phyloP scores from a whole-genome alignment of 2,329 filamentous ascomycete species.

The Talaromyces albobiverticillius region DNA sequence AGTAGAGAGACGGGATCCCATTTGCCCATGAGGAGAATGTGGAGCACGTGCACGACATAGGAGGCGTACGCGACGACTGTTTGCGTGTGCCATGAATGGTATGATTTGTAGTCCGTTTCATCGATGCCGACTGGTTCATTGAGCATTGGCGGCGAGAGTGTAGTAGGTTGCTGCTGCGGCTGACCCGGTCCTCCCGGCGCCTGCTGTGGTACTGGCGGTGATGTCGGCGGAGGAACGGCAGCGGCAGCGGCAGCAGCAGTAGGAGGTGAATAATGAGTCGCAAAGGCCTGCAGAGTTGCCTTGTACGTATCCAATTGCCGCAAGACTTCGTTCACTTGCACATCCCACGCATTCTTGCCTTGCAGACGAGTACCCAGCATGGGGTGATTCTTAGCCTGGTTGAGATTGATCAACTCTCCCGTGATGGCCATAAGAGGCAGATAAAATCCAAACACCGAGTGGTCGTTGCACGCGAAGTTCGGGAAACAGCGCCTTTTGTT shows the following conservation, averaged over 20 bases:
- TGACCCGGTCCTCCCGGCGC: background rate
- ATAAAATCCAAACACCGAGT: conserved; percentile 90
- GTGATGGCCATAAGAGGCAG: conserved; percentile 92
- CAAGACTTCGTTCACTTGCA: conserved; percentile 73
- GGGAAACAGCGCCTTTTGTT: conserved; percentile 64
- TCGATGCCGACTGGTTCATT: conserved; percentile 61
- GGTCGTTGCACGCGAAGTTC: conserved; percentile 77
- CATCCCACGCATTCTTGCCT: conserved; percentile 73
- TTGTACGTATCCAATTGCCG: conserved; percentile 79
- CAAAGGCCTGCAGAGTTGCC: conserved; percentile 60
- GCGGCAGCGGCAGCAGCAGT: conserved; percentile 45
- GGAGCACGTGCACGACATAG: conserved; percentile 88
- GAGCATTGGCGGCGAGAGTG: conserved; percentile 55
- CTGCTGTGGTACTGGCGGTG: conserved; percentile 51
- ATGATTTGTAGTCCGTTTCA: conserved; percentile 25
- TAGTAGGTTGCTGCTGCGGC: conserved; percentile 7
- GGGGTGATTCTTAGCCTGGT: conserved; percentile 84
- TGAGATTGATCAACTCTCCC: conserved; percentile 84
- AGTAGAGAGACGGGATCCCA: conserved; percentile 95
- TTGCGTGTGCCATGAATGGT: conserved; percentile 62
- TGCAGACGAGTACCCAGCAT: conserved; percentile 74
- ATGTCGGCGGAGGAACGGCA: background rate
- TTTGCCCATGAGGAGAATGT: conserved; percentile 88
- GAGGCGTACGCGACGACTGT: conserved; percentile 87
- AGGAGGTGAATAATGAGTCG: conserved; percentile 51